phyloP scores from a whole-genome alignment of 306 rosid genomes.

The Adenanthera pavonina region DNA sequence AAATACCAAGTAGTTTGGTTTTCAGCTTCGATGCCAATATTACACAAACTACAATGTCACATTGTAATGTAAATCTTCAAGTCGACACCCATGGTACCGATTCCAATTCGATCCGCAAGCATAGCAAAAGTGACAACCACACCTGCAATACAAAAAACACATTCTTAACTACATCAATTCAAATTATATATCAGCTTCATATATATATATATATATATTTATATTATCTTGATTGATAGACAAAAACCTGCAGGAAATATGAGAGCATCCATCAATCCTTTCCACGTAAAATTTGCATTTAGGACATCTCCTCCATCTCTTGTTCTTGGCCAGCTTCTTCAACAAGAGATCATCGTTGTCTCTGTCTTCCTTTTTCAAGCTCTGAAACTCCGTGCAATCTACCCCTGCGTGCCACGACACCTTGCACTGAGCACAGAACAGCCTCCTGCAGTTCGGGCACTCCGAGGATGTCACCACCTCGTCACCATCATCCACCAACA shows the following conservation, averaged over 20 bases:
- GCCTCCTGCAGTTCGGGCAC: conserved; percentile 57
- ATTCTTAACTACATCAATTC: background rate
- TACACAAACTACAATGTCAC: background rate
- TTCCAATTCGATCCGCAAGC: conserved; percentile 50
- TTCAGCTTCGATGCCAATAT: no score
- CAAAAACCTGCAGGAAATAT: conserved; percentile 61
- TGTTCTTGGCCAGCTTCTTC: conserved; percentile 52
- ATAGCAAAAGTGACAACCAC: conserved; percentile 52
- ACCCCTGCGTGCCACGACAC: conserved; percentile 66
- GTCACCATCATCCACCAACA: conserved; percentile 51
- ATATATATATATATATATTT: no score
- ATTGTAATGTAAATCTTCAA: background rate
- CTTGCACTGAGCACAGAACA: conserved; percentile 68
- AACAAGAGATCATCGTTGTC: conserved; percentile 55
- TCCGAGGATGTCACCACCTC: conserved; percentile 51
- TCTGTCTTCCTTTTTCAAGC: conserved; percentile 29
- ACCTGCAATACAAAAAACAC: conserved; percentile 29
- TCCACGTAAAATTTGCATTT: conserved; percentile 60
- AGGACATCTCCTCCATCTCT: conserved; percentile 63
- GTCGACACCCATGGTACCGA: background rate
- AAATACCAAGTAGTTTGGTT: background rate
- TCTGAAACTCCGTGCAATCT: conserved; percentile 52
- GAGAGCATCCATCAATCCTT: conserved; percentile 49
- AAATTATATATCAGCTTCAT: no score
- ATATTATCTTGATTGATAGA: background rate